Evolutionary conservation across 2,329 filamentous ascomycete genomes (phyloP), one percentile per base, ranked within the genome.

Genomic region (Colletotrichum liriopes): DNA sequence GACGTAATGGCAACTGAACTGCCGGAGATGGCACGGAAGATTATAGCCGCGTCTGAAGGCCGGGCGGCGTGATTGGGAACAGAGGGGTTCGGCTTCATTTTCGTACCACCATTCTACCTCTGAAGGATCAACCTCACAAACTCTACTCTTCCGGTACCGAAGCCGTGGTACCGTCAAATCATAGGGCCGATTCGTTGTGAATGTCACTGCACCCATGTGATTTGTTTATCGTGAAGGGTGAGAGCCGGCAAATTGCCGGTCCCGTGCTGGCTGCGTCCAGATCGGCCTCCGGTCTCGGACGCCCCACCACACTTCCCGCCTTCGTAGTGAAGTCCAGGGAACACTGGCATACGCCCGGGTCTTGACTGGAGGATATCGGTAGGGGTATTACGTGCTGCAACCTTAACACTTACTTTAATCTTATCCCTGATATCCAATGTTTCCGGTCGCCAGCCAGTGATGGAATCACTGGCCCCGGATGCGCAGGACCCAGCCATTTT

Each of bases 1-100:
- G 87, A 89, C 62, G 85, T 89, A 37, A 81, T 85, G 69, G 84
- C 84, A 8, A 83, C 85, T 45, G 81, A 77, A 0, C 76, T 90
- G 55, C 78, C 81, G 1, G 84, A 84, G 16, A 86, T 90, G 85
- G 88, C 87, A 1, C 80, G 84, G 39, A 77, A 75, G 54, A 81
- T 84, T 49, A 79, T 82, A 23, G 77, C 77, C 5, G 67, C 75
- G 12, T 78, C 77, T n/a, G 58, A 70, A 26, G 52, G 51, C 47
- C 41, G 23, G 51, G 43, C 12, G 18, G 45, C 29, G 29, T 45
- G 23, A 16, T 39, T 4, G 45, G 43, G 54, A 16, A 47, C 12
- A 41, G 5, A 11, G 26, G 20, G 41, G 43, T 23, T 37, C 7
- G 11, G n/a, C 58, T 43, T 58, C 37, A 47, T 7, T 55, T 43